These are phyloP conservation scores for Aspergillus spinulosporus DNA, from an alignment of 2,329 filamentous ascomycete genomes.

Conservation along the genomic window DNA sequence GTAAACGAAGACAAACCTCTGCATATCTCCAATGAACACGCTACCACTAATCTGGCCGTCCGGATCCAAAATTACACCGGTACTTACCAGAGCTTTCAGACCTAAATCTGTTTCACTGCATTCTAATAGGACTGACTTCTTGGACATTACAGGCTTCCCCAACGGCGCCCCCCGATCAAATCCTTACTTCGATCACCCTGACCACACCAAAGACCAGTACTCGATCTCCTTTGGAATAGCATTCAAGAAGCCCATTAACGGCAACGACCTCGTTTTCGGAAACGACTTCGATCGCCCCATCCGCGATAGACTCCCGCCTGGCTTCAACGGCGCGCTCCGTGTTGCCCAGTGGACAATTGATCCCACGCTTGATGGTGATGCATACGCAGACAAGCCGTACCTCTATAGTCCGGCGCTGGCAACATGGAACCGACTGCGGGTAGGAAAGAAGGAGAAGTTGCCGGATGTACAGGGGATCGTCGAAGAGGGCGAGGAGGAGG, in stretches of 20 bases:
- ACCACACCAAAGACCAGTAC: conserved; percentile 77
- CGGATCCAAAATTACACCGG: conserved; percentile 66
- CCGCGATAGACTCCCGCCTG: conserved; percentile 78
- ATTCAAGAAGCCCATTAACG: conserved; percentile 67
- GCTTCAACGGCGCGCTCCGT: conserved; percentile 79
- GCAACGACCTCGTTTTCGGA: conserved; percentile 78
- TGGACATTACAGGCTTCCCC: conserved; percentile 62
- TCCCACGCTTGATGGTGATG: conserved; percentile 84
- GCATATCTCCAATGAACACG: conserved; percentile 62
- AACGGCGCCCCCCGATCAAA: conserved; percentile 66
- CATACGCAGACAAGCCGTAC: conserved; percentile 81
- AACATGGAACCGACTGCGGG: conserved; percentile 73
- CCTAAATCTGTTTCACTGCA: neutral
- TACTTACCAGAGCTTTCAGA: conserved; percentile 18
- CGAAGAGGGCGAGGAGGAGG: conserved; percentile 64
- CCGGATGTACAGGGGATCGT: conserved; percentile 50
- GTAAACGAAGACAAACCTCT: conserved; percentile 70
- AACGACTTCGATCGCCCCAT: conserved; percentile 96
- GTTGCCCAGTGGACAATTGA: conserved; percentile 91
- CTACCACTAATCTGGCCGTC: conserved; percentile 70
- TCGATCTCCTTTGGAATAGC: conserved; percentile 77
- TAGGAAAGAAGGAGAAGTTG: conserved; percentile 52
- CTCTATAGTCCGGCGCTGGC: conserved; percentile 80
- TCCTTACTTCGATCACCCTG: conserved; percentile 72
- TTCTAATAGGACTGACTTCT: neutral